Percentiles rank a stretch among this genome's conserved stretches.
These are phyloP conservation scores for Saccharomycopsis fodiens DNA, from an alignment of 805 yeast genomes.

Conservation along the genomic window DNA sequence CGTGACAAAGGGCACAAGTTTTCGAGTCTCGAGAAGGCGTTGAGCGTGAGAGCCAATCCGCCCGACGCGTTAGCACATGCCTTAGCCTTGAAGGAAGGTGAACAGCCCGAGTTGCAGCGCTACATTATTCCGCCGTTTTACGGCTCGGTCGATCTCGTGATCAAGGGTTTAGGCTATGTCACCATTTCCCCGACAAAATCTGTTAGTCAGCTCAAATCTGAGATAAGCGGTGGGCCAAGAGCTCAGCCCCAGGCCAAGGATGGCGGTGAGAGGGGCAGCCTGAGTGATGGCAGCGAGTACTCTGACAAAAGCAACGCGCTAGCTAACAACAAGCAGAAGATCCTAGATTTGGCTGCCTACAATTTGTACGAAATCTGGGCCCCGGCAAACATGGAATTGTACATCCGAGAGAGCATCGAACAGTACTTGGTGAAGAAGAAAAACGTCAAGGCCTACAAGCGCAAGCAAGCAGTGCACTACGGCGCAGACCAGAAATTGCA, in stretches of 20 bases:
- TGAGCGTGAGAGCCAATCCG: slow-evolving; percentile 21
- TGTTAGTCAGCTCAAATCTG: not conserved
- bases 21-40: slow-evolving; percentile 28
- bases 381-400: slow-evolving; percentile 13
- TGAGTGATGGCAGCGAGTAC: slow-evolving; percentile 29
- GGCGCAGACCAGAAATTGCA: slow-evolving; percentile 1
- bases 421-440: slow-evolving; percentile 10
- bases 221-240: too few species aligned
- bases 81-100: slow-evolving; percentile 14
- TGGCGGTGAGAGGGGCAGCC: slow-evolving; percentile 20
- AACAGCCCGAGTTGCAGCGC: slow-evolving; percentile 24
- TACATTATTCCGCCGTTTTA: slow-evolving; percentile 63
- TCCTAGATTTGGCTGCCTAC: slow-evolving; percentile 4
- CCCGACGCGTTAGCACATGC: slow-evolving; percentile 24
- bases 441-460: not conserved
- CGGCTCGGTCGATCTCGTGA: slow-evolving; percentile 58
- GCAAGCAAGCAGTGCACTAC: not conserved
- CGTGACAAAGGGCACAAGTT: slow-evolving; percentile 34
- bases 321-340: slow-evolving; percentile 35
- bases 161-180: slow-evolving; percentile 58
- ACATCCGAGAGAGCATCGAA: slow-evolving; percentile 16
- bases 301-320: too few species aligned
- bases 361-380: slow-evolving; percentile 16
- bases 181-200: slow-evolving; percentile 54
- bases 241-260: too few species aligned